phyloP scores from a whole-genome alignment of 2,329 filamentous ascomycete species.

The Elsinoe necatrix region DNA sequence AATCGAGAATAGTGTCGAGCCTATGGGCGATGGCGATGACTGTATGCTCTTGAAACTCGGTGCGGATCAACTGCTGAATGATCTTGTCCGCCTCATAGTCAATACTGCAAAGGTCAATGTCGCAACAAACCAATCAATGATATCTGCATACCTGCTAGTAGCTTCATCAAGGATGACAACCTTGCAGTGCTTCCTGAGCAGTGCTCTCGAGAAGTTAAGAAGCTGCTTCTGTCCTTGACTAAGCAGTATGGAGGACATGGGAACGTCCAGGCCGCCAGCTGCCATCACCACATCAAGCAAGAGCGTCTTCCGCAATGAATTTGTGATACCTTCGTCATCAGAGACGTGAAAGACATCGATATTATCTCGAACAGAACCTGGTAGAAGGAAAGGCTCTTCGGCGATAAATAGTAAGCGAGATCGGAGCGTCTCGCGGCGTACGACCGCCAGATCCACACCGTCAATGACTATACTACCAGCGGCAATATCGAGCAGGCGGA shows the following conservation, averaged over 20 bases:
- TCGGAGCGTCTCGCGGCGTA: slow-evolving; percentile 40
- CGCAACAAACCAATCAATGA: no score
- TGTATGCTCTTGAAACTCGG: slow-evolving; percentile 49
- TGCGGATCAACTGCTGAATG: slow-evolving; percentile 33
- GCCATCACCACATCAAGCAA: slow-evolving; percentile 25
- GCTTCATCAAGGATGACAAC: slow-evolving; percentile 34
- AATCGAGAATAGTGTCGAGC: slow-evolving; percentile 47
- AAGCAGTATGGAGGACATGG: slow-evolving; percentile 27
- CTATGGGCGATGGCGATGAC: slow-evolving; percentile 52
- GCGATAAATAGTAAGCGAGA: slow-evolving; percentile 39
- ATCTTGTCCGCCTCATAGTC: neutral
- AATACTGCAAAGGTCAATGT: neutral
- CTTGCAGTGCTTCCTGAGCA: slow-evolving; percentile 31
- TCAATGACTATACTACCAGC: slow-evolving; percentile 41
- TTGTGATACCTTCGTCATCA: slow-evolving; percentile 33
- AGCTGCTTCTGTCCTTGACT: slow-evolving; percentile 45
- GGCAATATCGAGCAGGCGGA: slow-evolving; percentile 41
- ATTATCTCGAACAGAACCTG: slow-evolving; percentile 41
- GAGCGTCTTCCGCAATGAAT: slow-evolving; percentile 39
- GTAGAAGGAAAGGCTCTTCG: slow-evolving; percentile 45
- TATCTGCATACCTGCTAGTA: slow-evolving; percentile 14
- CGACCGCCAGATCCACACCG: slow-evolving; percentile 36
- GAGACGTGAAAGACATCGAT: slow-evolving; percentile 35
- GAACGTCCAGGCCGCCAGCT: slow-evolving; percentile 33
- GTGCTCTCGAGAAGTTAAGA: slow-evolving; percentile 40